Base-by-base conservation (phyloP, 202 grass and related monocot genomes). In the Setaria italica region DNA sequence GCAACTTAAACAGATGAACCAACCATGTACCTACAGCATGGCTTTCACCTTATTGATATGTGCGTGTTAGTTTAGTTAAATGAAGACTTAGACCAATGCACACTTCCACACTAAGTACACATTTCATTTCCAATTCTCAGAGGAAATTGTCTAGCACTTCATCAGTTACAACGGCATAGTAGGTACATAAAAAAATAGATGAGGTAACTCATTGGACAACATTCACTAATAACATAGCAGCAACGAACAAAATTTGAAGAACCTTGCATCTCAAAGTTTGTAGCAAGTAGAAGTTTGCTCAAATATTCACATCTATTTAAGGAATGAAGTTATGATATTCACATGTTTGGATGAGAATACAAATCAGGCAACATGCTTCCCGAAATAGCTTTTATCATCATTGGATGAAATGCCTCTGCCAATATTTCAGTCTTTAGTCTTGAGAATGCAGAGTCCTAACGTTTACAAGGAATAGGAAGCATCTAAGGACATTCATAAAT, bases 391-490 rank as follows among this genome's bases (percentile, higher is more conserved):
- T 47, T 75, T 51, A 34, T 64, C 25, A 69, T 55, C 37, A 84
- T 21, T 34, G 56, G 81, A 82, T 42, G 25, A 43, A 70, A 72
- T 56, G 33, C 11, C n/a, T 54, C 53, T 45, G 55, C 16, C 51
- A 63, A 48, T 77, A 42, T 21, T 62, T n/a, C 19, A 20, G 45
- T 10, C 33, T 81, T 35, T 14, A 33, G 4, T 71, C 37, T 78
- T 83, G 62, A 79, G 17, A 79, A 79, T 85, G 54, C 82, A 76
- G 32, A 35, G 46, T 73, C 33, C 87, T 57, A 82, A 82, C 63
- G 80, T 76, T 68, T 25, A 35, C 60, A 70, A 63, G 20, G 17
- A 62, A 35, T 54, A 70, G 9, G 54, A 70, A 81, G 14, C n/a
- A 70, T 67, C 30, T 21, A 80, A 33, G 37, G 25, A 21, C 20